Percentiles rank a stretch among this genome's conserved stretches.
Evolutionary conservation across 1,139 yeast species (phyloP).

Genomic region (Taphrina communis): DNA sequence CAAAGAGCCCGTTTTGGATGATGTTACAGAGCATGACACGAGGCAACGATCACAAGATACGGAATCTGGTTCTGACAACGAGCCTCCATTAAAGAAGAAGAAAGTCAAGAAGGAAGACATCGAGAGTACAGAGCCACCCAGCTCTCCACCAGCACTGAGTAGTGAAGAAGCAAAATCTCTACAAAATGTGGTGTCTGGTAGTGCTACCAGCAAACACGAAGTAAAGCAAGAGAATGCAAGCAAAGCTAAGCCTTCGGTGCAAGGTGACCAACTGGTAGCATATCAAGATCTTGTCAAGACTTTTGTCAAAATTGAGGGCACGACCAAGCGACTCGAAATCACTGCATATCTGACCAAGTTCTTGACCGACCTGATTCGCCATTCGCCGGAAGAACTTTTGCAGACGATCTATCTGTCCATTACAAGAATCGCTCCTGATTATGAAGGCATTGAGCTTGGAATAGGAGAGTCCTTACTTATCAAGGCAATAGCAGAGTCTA

Average conservation of each 20-base stretch:
- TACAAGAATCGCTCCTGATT: conserved; percentile 91
- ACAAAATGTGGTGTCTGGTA: not conserved
- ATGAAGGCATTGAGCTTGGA: conserved; percentile 71
- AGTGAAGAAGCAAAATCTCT: conserved; percentile 15
- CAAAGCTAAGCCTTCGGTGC: not conserved
- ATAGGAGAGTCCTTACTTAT: conserved; percentile 86
- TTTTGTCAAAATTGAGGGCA: conserved; percentile 44
- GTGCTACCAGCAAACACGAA: not conserved
- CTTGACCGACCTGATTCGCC: conserved; percentile 42
- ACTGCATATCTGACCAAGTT: conserved; percentile 46
- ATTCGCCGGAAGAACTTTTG: conserved; percentile 43
- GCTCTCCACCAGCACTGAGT: conserved; percentile 4
- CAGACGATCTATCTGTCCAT: conserved; percentile 54
- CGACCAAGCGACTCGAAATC: conserved; percentile 47
- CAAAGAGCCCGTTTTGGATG: not conserved
- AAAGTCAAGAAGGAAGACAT: not conserved
- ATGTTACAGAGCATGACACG: not conserved
- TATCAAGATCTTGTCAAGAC: conserved; percentile 42
- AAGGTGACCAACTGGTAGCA: conserved; percentile 10
- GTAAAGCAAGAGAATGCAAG: not conserved
- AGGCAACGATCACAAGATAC: conserved; percentile 1
- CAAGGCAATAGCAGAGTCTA: conserved; percentile 87
- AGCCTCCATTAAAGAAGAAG: conserved; percentile 13
- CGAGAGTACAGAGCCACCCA: not conserved
- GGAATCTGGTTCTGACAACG: conserved; percentile 2